Base-by-base conservation (phyloP, 2,329 filamentous ascomycete species). In the Daldinia sp. region DNA sequence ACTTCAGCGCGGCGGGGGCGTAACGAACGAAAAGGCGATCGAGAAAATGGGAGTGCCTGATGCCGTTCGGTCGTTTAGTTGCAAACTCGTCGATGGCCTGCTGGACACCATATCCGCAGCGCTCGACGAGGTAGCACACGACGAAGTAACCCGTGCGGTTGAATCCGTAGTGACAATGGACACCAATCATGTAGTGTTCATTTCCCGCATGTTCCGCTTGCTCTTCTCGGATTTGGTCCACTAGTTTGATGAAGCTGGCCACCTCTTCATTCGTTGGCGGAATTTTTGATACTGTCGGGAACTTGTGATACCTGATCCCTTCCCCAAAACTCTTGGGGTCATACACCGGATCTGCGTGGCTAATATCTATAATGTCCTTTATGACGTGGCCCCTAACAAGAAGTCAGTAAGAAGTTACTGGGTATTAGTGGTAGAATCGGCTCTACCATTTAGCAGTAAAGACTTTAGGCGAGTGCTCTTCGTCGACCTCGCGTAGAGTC, bases 131-230 rank as follows among this genome's bases (percentile, higher is more conserved):
- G 77, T 98, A 98, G 75, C 90, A 93, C 35, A 93, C 91, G 57
- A 98, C 89, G 77, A 98, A 92, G 78, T 95, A 97, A 0, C 95
- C 95, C 0, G 95, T 98, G 23, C 94, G 88, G 78, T 98, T 98
- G 82, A 97, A 98, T 0, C 95, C 95, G 74, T 98, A 98, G 76
- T 98, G 95, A 75, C 95, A 98, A 78, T 98, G 95, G 0, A 97
- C 93, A 2, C 91, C 94, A 58, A 97, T 87, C 54, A 90, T 82
- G 20, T 80, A 79, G n/a, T 82, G 67, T 60, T 83, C 81, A 20
- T 81, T 82, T 63, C 79, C 81, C 44, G 79, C 80, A 70, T 82
- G 78, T 30, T 79, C 74, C 55, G 82, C 82, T 67, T 90, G 88
- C 50, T 87, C 84, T 30, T 82, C 82, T 46, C 89, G 84, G 26